These are phyloP conservation scores for Globisporangium sylvaticum DNA, from an alignment of 352 stramenopile species.

Conservation along the genomic window DNA sequence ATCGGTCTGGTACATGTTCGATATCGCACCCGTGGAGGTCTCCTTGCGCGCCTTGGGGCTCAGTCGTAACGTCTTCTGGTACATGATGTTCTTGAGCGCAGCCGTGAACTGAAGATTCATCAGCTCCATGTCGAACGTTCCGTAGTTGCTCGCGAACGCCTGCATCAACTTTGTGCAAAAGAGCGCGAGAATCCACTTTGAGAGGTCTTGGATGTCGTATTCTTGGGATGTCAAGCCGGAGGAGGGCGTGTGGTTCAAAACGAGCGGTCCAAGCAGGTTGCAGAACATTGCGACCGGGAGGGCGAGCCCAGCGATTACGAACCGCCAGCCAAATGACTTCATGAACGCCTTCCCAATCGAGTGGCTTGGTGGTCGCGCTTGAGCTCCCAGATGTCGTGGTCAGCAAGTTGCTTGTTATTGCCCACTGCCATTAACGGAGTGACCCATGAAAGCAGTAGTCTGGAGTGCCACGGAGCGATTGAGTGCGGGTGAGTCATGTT, in stretches of 20 bases:
- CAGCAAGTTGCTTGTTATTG: conserved; percentile 40
- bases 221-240: conserved; percentile 24
- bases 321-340: conserved; percentile 27
- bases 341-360: conserved; percentile 35
- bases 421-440: conserved; percentile 40
- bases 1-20: conserved; percentile 64
- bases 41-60: conserved; percentile 32
- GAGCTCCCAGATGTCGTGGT: conserved; percentile 42
- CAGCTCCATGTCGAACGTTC: conserved; percentile 39
- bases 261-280: conserved; percentile 49
- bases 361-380: conserved; percentile 25
- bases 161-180: conserved; percentile 54
- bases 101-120: conserved; percentile 55
- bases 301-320: conserved; percentile 35
- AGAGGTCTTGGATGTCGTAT: conserved; percentile 19
- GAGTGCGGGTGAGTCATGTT: neutral
- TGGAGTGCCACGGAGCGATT: conserved; percentile 21
- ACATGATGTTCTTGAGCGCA: conserved; percentile 48
- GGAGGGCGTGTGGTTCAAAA: conserved; percentile 39
- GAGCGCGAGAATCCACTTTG: conserved; percentile 35
- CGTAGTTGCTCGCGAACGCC: conserved; percentile 46
- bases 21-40: conserved; percentile 53
- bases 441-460: conserved; percentile 45
- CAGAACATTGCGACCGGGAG: conserved; percentile 47
- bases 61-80: conserved; percentile 45